These are phyloP conservation scores for Apiotrichum gamsii DNA, from an alignment of 1,284 basidiomycete species.

Conservation along the genomic window DNA sequence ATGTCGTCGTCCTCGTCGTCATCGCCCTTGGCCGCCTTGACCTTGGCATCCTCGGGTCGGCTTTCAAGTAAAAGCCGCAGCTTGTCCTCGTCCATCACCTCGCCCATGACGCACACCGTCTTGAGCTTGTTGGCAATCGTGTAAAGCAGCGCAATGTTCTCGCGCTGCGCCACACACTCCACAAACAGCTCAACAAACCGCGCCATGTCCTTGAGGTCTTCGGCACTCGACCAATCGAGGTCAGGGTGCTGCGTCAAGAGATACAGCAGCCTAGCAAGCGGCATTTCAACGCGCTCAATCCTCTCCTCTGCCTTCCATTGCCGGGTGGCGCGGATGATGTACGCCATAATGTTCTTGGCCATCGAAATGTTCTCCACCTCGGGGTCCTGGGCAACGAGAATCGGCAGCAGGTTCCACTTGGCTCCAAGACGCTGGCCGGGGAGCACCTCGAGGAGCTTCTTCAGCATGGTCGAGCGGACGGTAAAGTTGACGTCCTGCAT, in stretches of 20 bases:
- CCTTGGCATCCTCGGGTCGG: neutral
- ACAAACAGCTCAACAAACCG: slow-evolving; percentile 89
- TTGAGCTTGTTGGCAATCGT: slow-evolving; percentile 78
- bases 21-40: slow-evolving; percentile 57
- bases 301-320: slow-evolving; percentile 51
- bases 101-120: slow-evolving; percentile 59
- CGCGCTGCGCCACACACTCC: slow-evolving; percentile 62
- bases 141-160: slow-evolving; percentile 77
- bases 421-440: slow-evolving; percentile 59
- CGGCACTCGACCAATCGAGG: slow-evolving; percentile 44
- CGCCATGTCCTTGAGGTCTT: slow-evolving; percentile 63
- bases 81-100: slow-evolving; percentile 16
- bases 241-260: slow-evolving; percentile 82
- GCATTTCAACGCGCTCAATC: slow-evolving; percentile 67
- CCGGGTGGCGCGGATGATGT: slow-evolving; percentile 10
- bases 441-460: slow-evolving; percentile 64
- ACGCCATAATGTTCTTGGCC: slow-evolving; percentile 21
- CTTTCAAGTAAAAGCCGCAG: slow-evolving; percentile 1
- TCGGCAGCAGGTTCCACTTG: slow-evolving; percentile 75
- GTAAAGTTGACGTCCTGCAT: slow-evolving; percentile 84
- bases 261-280: slow-evolving; percentile 79
- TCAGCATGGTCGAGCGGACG: slow-evolving; percentile 72
- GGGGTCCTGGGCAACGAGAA: slow-evolving; percentile 86
- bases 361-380: slow-evolving; percentile 60
- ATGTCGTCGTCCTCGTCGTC: slow-evolving; percentile 52